Base-by-base conservation (phyloP, 495 filamentous ascomycete species). In the Neurospora cerealis region DNA sequence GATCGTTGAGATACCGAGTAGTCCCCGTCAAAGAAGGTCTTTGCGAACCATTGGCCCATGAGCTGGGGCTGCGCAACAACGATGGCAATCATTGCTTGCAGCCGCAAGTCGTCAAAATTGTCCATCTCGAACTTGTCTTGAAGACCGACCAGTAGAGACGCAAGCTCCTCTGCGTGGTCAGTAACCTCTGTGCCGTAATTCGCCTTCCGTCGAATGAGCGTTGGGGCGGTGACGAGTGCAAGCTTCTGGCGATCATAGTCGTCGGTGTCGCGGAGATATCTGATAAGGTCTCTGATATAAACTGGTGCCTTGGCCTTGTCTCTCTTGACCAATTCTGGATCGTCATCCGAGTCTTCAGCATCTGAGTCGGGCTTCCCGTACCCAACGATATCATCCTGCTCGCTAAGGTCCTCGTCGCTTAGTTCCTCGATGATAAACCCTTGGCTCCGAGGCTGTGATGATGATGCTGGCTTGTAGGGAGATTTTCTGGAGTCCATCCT, bases 301-400 rank as follows among this genome's bases (percentile, higher is more conserved):
- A 98, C 94, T 36, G 95, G 96, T 13, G 95, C 89, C 60, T 88
- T 91, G 46, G 92, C 91, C 75, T 94, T 97, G 79, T 93, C 88
- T 44, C 95, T 88, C 70, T 91, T 89, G 48, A 98, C 85, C 41
- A 96, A 82, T 0, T 93, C 97, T 17, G 96, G 90, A 78, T 99
- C 96, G 36, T 97, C 95, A 72, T 97, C 94, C 1, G 91, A 92
- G 80, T 98, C 96, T 73, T 94, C 92, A 3, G 88, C 86, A 77
- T 99, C 96, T n/a, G 92, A 95, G 79, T 97, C 96, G 0, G 95
- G 94, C 78, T 97, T 97, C 38, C 88, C 90, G 79, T 98, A 98
- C 5, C 93, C 90, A 13, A 89, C 85, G 0, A 98, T 83, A 73
- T 93, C 93, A 11, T 93, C 91, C 71, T 93, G 89, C 73, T 93